Percentiles rank a stretch among this genome's conserved stretches.
These are phyloP conservation scores for Leccinum pachyderme DNA, from an alignment of 1,284 basidiomycete genomes.

Conservation along the genomic window DNA sequence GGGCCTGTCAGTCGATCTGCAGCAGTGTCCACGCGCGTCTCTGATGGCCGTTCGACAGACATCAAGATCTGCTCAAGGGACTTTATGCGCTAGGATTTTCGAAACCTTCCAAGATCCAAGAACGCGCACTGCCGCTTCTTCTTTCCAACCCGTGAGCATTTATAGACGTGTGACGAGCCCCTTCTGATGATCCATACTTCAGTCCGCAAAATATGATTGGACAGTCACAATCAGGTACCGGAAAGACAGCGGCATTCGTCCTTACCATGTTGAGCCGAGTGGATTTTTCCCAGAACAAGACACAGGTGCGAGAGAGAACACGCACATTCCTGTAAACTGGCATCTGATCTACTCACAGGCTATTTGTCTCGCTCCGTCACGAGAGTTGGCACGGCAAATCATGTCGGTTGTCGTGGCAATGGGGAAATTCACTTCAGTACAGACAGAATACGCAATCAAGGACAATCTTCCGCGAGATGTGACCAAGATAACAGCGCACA, in stretches of 20 bases:
- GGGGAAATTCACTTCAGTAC: slow-evolving; percentile 93
- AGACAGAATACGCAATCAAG: slow-evolving; percentile 94
- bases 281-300: slow-evolving; percentile 79
- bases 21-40: slow-evolving; percentile 11
- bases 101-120: slow-evolving; percentile 99
- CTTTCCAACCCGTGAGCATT: slow-evolving; percentile 81
- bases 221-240: slow-evolving; percentile 98
- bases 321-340: neutral
- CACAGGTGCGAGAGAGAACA: slow-evolving; percentile 66
- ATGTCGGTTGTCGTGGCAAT: slow-evolving; percentile 93
- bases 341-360: slow-evolving; percentile 51
- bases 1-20: slow-evolving; percentile 67
- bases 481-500: slow-evolving; percentile 80
- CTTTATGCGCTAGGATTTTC: slow-evolving; percentile 96
- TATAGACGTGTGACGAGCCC: neutral
- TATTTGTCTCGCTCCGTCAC: slow-evolving; percentile 90
- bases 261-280: slow-evolving; percentile 96
- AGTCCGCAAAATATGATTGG: slow-evolving; percentile 98
- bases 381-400: slow-evolving; percentile 97
- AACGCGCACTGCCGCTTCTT: slow-evolving; percentile 91
- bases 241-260: slow-evolving; percentile 98
- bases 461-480: slow-evolving; percentile 71
- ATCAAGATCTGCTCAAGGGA: slow-evolving; percentile 91
- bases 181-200: slow-evolving; percentile 6
- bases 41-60: slow-evolving; percentile 45